These are phyloP conservation scores for Nevesoporus exiguus DNA, from an alignment of 768 basidiomycete genomes.

Conservation along the genomic window DNA sequence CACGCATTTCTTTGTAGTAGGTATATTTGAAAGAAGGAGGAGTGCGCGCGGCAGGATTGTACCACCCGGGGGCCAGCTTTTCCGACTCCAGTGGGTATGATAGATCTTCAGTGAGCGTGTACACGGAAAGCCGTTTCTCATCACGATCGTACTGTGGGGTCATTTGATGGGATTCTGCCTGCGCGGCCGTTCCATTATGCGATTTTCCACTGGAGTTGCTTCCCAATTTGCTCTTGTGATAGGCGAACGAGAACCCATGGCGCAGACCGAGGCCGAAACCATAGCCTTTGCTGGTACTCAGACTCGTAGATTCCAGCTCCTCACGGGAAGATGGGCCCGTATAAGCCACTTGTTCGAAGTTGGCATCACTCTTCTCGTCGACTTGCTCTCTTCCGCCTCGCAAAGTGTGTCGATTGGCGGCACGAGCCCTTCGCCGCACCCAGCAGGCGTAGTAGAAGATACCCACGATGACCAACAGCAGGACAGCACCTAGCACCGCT, in stretches of 20 bases:
- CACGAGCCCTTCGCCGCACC: conserved; percentile 45
- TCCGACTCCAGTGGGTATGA: conserved; percentile 29
- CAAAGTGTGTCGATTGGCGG: conserved; percentile 11
- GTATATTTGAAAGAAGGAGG: conserved; percentile 14
- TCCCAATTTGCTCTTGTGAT: conserved; percentile 23
- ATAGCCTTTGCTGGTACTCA: conserved; percentile 33
- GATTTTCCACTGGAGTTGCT: conserved; percentile 20
- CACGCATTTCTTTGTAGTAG: conserved; percentile 7
- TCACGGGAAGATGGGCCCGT: conserved; percentile 14
- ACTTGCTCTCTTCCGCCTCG: background rate
- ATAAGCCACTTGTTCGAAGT: conserved; percentile 11
- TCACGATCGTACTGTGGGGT: conserved; percentile 20
- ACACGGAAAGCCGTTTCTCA: conserved; percentile 29
- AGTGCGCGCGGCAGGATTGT: conserved; percentile 20
- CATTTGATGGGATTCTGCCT: conserved; percentile 23
- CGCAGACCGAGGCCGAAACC: conserved; percentile 34
- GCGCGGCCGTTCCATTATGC: conserved; percentile 6
- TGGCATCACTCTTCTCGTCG: background rate
- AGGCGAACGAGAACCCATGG: conserved; percentile 24
- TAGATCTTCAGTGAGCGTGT: conserved; percentile 19
- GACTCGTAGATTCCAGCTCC: conserved; percentile 25
- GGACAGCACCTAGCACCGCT: conserved; percentile 51
- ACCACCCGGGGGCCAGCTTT: conserved; percentile 34
- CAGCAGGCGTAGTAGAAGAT: conserved; percentile 44
- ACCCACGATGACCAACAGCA: conserved; percentile 46